Evolutionary conservation across 1,139 yeast species (phyloP), one percentile per base, ranked within the genome.

Genomic region (Yamadazyma trypodendri): DNA sequence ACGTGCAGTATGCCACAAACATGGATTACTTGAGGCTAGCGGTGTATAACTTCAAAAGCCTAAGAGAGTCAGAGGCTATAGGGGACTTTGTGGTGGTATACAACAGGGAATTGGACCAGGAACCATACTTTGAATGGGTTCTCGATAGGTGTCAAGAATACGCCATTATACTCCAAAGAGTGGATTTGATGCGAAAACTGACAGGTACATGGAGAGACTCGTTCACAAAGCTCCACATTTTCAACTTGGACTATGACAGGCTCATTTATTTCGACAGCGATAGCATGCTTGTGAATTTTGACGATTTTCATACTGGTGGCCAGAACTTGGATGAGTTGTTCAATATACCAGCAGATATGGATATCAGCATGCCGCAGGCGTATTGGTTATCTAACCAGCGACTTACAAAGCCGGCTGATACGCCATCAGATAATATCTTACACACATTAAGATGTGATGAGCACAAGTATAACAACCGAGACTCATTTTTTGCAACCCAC

Each of bases 191-290:
- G 4, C 18, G 40, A 2, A 20, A 27, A 15, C n/a, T 15, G 15
- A 25, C 30, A 12, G 31, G 35, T 4, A 31, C 40, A 5, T 79
- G 84, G 84, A 50, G 61, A 3, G 63, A 70, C 8, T 74, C 81
- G 34, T 72, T 75, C 44, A 78, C 84, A 0, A 79, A 80, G 47
- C 58, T 79, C 28, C 65, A 71, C 43, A 67, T 77, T 0, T 80
- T 80, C 51, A 65, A 69, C 41, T 68, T 69, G 46, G 69, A 75
- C 29, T 81, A 65, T 34, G 65, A 61, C 28, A 45, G 66, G 24
- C 43, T 67, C 23, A 61, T 67, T 4, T 66, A 55, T 40, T 65
- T 67, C 44, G 79, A 74, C 50, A 59, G 75, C 1, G 79, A 72
- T 49, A 59, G 74, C 10, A 59, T 65, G 58, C 44, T 74, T 14